Evolutionary conservation across 1,139 yeast species (phyloP).

Genomic region (Lodderomyces beijingensis): DNA sequence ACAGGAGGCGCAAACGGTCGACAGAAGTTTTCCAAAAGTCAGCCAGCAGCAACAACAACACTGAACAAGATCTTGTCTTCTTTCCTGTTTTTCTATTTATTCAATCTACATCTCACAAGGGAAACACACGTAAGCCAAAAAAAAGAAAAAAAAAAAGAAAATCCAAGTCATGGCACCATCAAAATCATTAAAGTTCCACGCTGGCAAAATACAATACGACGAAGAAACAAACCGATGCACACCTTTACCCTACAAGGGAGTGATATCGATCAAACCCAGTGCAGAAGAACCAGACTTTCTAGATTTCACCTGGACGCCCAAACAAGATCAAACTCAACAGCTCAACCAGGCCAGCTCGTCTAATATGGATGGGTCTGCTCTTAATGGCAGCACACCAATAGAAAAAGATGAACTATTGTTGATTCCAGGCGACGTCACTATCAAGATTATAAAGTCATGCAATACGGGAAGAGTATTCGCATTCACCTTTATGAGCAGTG

Average conservation of each 20-base stretch:
- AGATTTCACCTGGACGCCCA: conserved; percentile 43
- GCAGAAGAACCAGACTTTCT: conserved; percentile 49
- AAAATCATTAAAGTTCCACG: conserved; percentile 55
- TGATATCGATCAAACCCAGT: conserved; percentile 58
- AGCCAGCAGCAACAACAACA: too few species aligned
- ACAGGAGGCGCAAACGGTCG: too few species aligned
- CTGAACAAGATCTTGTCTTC: too few species aligned
- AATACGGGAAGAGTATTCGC: conserved; percentile 83
- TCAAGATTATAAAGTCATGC: conserved; percentile 72
- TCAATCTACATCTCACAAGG: too few species aligned
- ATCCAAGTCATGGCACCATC: conserved; percentile 12
- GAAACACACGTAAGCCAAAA: too few species aligned
- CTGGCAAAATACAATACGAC: conserved; percentile 78
- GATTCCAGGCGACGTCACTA: conserved; percentile 90
- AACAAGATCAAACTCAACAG: conserved; percentile 23
- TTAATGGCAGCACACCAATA: conserved; percentile 15
- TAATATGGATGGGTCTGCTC: not conserved
- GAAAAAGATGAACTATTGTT: conserved; percentile 69
- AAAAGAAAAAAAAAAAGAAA: too few species aligned
- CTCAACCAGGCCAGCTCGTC: conserved; percentile 9
- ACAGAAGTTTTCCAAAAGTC: too few species aligned
- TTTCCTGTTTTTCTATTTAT: too few species aligned
- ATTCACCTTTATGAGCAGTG: conserved; percentile 75
- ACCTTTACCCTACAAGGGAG: conserved; percentile 76
- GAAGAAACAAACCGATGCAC: conserved; percentile 67